A percentile compares a stretch with the other conserved stretches of the same genome.
These are phyloP conservation scores for Malassezia japonica DNA, from an alignment of 1,284 basidiomycete species.

Conservation along the genomic window DNA sequence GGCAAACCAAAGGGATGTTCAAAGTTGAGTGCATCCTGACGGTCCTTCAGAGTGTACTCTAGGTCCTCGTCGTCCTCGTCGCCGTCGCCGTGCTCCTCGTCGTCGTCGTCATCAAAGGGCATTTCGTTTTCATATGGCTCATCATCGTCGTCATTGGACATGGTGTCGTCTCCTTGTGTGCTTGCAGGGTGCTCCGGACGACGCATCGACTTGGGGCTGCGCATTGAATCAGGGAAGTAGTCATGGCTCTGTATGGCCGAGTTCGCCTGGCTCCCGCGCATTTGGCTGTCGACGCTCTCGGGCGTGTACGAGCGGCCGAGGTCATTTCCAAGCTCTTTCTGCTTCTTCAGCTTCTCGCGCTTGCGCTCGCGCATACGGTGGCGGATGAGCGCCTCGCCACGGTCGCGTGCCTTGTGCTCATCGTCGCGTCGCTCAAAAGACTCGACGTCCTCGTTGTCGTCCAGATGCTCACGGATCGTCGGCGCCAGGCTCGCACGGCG, in stretches of 20 bases:
- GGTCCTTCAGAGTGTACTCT: slow-evolving; percentile 80
- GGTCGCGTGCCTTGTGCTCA: slow-evolving; percentile 51
- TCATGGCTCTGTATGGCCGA: no score
- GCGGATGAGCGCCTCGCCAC: slow-evolving; percentile 55
- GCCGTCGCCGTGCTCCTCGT: slow-evolving; percentile 16
- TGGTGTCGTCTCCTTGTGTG: background rate
- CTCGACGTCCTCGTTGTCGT: background rate
- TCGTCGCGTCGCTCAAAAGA: slow-evolving; percentile 49
- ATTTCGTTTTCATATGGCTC: no score
- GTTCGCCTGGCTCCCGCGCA: no score
- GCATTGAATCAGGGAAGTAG: no score
- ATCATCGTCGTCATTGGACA: background rate
- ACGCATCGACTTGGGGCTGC: no score
- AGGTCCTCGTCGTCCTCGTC: slow-evolving; percentile 55
- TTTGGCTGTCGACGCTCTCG: background rate
- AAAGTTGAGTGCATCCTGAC: slow-evolving; percentile 93
- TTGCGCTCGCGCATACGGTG: slow-evolving; percentile 52
- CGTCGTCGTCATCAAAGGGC: slow-evolving; percentile 11
- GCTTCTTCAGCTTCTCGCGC: slow-evolving; percentile 41
- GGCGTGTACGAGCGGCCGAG: background rate
- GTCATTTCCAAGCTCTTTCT: slow-evolving; percentile 32
- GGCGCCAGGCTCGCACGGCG: background rate
- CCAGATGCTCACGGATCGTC: background rate
- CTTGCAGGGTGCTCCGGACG: background rate
- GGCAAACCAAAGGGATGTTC: slow-evolving; percentile 98